A percentile compares a stretch with the other conserved stretches of the same genome.
Evolutionary conservation across 106 monocot genomes (phyloP).

Genomic region (Dioscorea dumetorum): DNA sequence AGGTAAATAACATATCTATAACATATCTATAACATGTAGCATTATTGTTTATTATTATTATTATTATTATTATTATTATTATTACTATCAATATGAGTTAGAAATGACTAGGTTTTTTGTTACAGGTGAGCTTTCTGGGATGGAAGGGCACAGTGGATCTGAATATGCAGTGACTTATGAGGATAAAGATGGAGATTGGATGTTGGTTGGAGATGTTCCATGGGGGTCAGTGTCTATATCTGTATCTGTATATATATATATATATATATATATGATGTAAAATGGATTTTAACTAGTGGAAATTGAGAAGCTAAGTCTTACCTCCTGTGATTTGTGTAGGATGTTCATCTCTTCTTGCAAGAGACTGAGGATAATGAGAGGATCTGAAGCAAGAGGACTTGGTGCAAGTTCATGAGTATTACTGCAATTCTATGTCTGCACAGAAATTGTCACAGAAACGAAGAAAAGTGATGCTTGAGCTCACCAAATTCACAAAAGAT

Average conservation of each 20-base stretch:
- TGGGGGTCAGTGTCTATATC: conserved; percentile 12
- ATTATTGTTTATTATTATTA: no score
- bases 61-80: no score
- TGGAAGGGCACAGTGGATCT: conserved; percentile 10
- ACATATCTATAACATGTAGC: no score
- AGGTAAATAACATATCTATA: background rate
- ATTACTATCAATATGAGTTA: background rate
- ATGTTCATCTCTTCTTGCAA: conserved; percentile 62
- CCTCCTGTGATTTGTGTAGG: conserved; percentile 11
- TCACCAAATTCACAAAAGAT: conserved; percentile 9
- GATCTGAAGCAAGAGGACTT: conserved; percentile 48
- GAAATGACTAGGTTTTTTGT: background rate
- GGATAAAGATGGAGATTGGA: conserved; percentile 38
- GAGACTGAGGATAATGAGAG: conserved; percentile 70
- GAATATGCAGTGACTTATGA: conserved; percentile 30
- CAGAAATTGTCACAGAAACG: background rate
- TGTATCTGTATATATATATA: background rate
- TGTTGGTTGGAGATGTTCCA: conserved; percentile 48
- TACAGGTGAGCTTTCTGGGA: conserved; percentile 7
- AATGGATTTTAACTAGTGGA: no score
- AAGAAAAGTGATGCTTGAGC: conserved; percentile 7
- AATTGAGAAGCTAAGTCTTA: background rate
- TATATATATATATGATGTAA: background rate
- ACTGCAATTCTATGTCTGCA: background rate
- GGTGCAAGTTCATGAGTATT: conserved; percentile 4